Evolutionary conservation across 2,329 filamentous ascomycete species (phyloP), one percentile per base, ranked within the genome.

Genomic region (Fusarium udum): DNA sequence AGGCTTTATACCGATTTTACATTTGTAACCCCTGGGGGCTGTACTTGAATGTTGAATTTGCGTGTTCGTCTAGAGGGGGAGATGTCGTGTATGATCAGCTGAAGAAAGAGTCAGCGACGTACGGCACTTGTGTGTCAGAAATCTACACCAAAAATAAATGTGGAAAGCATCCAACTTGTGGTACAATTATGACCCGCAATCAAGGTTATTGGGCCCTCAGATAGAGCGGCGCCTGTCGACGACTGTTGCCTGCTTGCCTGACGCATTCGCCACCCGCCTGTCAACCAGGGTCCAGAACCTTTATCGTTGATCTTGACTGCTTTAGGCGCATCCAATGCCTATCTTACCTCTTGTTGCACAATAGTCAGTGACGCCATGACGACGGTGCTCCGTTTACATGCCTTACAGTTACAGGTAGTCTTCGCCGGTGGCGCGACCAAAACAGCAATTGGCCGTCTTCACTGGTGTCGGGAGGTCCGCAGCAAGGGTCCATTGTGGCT

Each of bases 351-450:
- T 61, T 61, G 57, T 71, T 48, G 52, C 64, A 66, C 62, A 64
- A 59, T 32, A 51, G 63, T 31, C 53, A 67, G 76, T 77, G 75
- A 78, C 75, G 75, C 69, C 63, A 78, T 75, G 43, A 62, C 73
- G 71, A 75, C n/a, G 46, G 58, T 59, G n/a, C 52, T 65, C 34
- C 55, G 45, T 60, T 63, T 72, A 32, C 58, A 34, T 72, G 63
- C 60, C 58, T 64, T 36, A 59, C 55, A 65, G 24, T 61, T 61
- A 61, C 57, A 61, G 52, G 56, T 28, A 28, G 36, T 62, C 28
- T 64, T 66, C 48, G 53, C 31, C 43, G 62, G 61, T 66, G 58
- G 55, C 64, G 70, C 42, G 39, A 61, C 51, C 40, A 40, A 40
- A 55, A 45, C 39, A 61, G 43, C 42, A 40, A 66, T 71, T 70